Evolutionary conservation across 139 green algal species (phyloP).

Genomic region (Astrephomene gubernaculifera): DNA sequence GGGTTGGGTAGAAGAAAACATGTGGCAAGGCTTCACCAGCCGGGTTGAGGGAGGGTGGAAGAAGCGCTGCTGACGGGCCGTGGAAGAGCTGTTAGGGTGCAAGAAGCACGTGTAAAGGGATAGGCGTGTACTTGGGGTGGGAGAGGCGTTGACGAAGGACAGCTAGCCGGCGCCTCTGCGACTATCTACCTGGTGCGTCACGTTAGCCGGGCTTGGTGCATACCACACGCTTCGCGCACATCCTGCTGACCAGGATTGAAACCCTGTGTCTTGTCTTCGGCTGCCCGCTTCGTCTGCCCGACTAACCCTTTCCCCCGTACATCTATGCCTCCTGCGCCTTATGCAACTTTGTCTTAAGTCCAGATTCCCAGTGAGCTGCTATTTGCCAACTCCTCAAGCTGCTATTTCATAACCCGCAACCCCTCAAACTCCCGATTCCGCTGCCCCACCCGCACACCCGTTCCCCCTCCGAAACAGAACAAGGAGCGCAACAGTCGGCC

Average conservation of each 20-base stretch:
- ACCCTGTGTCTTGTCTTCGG: no score
- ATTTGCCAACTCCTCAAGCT: not conserved
- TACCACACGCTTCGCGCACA: no score
- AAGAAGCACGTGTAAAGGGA: no score
- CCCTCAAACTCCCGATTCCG: not conserved
- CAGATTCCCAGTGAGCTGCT: not conserved
- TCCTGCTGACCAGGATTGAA: no score
- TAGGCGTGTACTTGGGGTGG: no score
- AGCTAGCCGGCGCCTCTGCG: not conserved
- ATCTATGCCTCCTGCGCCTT: not conserved
- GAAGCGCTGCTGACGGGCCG: no score
- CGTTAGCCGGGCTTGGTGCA: no score
- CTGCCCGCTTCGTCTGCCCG: not conserved
- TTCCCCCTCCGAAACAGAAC: not conserved
- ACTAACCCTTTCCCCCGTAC: not conserved
- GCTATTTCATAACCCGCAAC: not conserved
- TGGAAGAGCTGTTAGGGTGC: no score
- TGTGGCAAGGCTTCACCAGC: no score
- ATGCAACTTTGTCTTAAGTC: not conserved
- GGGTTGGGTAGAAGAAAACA: no score
- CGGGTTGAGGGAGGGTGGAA: no score
- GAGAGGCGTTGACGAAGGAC: no score
- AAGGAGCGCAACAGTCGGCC: slow-evolving; percentile 29
- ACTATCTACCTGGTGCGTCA: slow-evolving; percentile 33
- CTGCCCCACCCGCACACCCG: not conserved